Evolutionary conservation across 495 filamentous ascomycete genomes (phyloP).

Genomic region (Trichocladium uniseriatum): DNA sequence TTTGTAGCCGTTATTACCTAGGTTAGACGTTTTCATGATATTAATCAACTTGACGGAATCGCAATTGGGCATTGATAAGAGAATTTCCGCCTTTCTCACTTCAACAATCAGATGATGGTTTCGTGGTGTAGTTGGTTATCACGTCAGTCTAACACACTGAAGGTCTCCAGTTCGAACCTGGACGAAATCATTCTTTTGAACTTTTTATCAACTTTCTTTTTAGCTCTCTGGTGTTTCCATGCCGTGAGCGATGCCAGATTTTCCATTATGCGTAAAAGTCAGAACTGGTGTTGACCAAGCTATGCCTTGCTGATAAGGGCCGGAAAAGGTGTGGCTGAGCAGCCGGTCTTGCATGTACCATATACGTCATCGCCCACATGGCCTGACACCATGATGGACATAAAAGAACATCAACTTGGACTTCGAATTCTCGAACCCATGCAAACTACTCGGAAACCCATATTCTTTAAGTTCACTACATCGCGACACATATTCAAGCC

Average conservation of each 20-base stretch:
- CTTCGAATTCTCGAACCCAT: not conserved
- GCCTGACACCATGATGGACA: not conserved
- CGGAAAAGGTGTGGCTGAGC: not conserved
- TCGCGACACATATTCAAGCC: not conserved
- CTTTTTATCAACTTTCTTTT: not conserved
- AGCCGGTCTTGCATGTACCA: not conserved
- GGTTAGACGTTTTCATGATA: no score
- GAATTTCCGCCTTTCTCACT: not conserved
- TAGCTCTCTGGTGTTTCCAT: no score
- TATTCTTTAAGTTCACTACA: no score
- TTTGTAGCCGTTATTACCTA: no score
- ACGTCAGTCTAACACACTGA: conserved; percentile 19
- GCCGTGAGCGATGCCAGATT: no score
- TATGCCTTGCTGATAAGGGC: no score
- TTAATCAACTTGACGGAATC: no score
- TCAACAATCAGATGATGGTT: conserved; percentile 10
- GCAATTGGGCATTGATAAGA: not conserved
- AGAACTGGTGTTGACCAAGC: no score
- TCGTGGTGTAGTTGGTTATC: conserved; percentile 22
- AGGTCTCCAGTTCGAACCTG: conserved; percentile 21
- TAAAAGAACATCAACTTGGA: not conserved
- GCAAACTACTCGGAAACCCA: not conserved
- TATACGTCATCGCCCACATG: conserved; percentile 3
- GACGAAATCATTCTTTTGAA: conserved; percentile 10
- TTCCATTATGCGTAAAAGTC: no score